Evolutionary conservation across 2,329 filamentous ascomycete species (phyloP), one percentile per base, ranked within the genome.

Genomic region (Polychaeton citri): DNA sequence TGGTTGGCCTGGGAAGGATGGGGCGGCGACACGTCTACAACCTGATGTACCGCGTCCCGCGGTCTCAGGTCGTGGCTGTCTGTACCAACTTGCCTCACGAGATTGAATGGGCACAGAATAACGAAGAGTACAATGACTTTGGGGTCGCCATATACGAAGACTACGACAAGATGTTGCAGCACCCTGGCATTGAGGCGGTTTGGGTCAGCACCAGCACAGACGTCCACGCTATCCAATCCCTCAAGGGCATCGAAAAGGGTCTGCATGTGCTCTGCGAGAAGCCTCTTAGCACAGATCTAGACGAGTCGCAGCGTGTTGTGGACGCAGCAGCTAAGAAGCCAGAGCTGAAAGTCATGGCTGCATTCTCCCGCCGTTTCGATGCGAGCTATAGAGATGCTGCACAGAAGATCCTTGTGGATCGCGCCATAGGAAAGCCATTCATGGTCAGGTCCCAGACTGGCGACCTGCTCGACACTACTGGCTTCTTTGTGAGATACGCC

Each of bases 1-100:
- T 64, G 34, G 64, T 63, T 26, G 67, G 68, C 32, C 64, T 71
- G 33, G 67, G 68, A 20, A 64, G 68, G 43, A 71, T 71, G 64
- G 68, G 67, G 33, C 61, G 64, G 39, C 60, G 66, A n/a, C 67
- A 71, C 52, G 68, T 64, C 35, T 50, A 64, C 32, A 68, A 66
- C 43, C 62, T 69, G 38, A 53, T 68, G 33, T 51, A 65, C 38
- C 55, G 57, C 19, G 61, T 61, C 5, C 64, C 65, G 18, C 59
- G 64, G 30, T 66, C 67, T 30, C 51, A 67, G 34, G 59, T 72
- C 19, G 62, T 69, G 19, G 67, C 66, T 37, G 68, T 63, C 24
- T 68, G 62, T 48, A 63, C 6, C 12, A 33, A 36, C 24, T 20
- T 32, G 5, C 35, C 34, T 8, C 26, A 44, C 9, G 43, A 44